Evolutionary conservation across 2,329 filamentous ascomycete species (phyloP).

Genomic region (Fusarium virguliforme): DNA sequence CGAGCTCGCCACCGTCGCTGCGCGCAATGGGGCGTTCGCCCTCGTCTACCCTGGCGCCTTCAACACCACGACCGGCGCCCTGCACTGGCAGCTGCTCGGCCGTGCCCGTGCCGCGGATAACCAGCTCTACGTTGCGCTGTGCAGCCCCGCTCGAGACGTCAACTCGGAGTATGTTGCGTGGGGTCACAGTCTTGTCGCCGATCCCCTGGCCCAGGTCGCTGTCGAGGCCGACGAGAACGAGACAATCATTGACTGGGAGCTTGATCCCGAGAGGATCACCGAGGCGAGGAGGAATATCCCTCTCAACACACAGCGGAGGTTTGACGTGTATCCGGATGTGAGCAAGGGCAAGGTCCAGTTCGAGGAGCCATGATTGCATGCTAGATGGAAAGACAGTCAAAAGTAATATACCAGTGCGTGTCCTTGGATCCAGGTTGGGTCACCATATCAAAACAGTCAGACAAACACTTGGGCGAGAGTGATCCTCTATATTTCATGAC

Average conservation of each 20-base stretch:
- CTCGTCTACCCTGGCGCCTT: constrained; percentile 97
- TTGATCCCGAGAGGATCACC: constrained; percentile 78
- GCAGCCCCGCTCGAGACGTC: constrained; percentile 89
- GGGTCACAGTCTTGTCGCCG: constrained; percentile 90
- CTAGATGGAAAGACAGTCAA: constrained; percentile 4
- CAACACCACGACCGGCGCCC: constrained; percentile 90
- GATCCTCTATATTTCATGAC: constrained; percentile 43
- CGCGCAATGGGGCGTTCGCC: constrained; percentile 87
- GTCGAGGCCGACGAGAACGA: constrained; percentile 85
- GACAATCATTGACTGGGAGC: constrained; percentile 80
- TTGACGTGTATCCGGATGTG: constrained; percentile 96
- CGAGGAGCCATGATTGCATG: constrained; percentile 50
- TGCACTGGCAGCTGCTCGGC: constrained; percentile 92
- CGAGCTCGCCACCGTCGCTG: constrained; percentile 90
- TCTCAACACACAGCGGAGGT: constrained; percentile 86
- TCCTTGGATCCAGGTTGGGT: neutral
- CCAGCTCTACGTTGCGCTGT: constrained; percentile 93
- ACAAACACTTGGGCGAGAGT: constrained; percentile 10
- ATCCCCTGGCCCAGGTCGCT: constrained; percentile 89
- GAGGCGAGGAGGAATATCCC: constrained; percentile 88
- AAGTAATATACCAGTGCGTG: neutral
- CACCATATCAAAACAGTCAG: neutral
- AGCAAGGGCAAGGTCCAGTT: constrained; percentile 70
- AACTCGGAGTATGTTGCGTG: constrained; percentile 87
- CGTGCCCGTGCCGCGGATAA: constrained; percentile 92